phyloP scores from a whole-genome alignment of 257 asterid genomes.

The Schizonepeta tenuifolia region DNA sequence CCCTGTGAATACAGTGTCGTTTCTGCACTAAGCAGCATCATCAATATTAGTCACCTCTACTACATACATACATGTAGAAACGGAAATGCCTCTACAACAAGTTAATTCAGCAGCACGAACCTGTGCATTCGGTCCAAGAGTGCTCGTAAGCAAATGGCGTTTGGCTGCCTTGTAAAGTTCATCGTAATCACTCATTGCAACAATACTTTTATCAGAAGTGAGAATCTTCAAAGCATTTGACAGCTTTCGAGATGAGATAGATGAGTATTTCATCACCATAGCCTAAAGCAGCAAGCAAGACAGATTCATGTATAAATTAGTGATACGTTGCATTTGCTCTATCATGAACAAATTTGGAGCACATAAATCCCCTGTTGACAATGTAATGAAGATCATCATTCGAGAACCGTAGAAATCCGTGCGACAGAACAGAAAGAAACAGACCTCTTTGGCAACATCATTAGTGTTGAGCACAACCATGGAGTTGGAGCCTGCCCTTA shows the following conservation, averaged over 20 bases:
- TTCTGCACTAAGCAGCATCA: conserved; percentile 51
- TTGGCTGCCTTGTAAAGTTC: conserved; percentile 69
- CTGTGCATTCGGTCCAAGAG: conserved; percentile 82
- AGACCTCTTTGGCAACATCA: conserved; percentile 81
- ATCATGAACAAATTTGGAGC: not conserved
- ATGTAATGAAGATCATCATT: too few species aligned
- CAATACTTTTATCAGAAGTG: conserved; percentile 63
- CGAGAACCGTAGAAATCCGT: not conserved
- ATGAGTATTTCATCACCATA: conserved; percentile 72
- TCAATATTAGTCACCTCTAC: not conserved
- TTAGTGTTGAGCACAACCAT: conserved; percentile 72
- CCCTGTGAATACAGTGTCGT: conserved; percentile 66
- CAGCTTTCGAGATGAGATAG: conserved; percentile 84
- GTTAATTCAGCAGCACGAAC: conserved; percentile 36
- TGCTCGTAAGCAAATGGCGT: conserved; percentile 56
- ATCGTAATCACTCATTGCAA: conserved; percentile 80
- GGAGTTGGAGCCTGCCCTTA: conserved; percentile 63
- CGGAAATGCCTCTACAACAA: not conserved
- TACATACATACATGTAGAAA: not conserved
- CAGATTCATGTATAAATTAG: not conserved
- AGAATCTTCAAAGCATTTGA: conserved; percentile 79
- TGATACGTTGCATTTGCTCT: not conserved
- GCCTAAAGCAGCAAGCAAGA: conserved; percentile 59
- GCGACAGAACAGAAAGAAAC: not conserved
- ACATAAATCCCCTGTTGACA: too few species aligned